These are phyloP conservation scores for Coprinopsis cinerea DNA, from an alignment of 768 basidiomycete genomes.

Conservation along the genomic window DNA sequence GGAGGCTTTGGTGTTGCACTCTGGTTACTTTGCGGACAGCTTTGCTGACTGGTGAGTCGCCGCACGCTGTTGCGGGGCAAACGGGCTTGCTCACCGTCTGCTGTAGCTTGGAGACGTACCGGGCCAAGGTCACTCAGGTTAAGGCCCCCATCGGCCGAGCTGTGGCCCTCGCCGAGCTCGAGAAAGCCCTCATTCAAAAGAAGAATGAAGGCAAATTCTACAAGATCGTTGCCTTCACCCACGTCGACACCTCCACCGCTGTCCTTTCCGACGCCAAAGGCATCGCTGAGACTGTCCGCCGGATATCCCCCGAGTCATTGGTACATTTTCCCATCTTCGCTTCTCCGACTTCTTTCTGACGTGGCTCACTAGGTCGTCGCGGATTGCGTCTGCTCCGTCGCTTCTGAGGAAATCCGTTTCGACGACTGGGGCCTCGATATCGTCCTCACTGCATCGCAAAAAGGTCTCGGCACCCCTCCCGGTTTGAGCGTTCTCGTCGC, in stretches of 20 bases:
- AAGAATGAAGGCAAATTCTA: slow-evolving; percentile 59
- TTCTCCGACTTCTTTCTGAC: not conserved
- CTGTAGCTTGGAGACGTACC: slow-evolving; percentile 75
- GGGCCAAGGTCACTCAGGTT: slow-evolving; percentile 80
- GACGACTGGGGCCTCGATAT: slow-evolving; percentile 93
- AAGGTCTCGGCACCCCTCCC: slow-evolving; percentile 90
- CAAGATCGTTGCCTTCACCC: slow-evolving; percentile 89
- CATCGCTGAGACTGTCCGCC: slow-evolving; percentile 65
- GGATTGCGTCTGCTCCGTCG: slow-evolving; percentile 96
- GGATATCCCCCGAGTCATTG: slow-evolving; percentile 80
- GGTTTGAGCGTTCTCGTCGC: slow-evolving; percentile 85
- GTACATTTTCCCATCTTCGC: slow-evolving; percentile 34
- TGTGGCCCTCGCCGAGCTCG: slow-evolving; percentile 54
- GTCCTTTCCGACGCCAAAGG: slow-evolving; percentile 82
- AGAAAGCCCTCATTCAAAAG: slow-evolving; percentile 45
- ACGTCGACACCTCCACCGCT: slow-evolving; percentile 89
- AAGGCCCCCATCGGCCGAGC: slow-evolving; percentile 79
- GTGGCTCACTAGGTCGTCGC: slow-evolving; percentile 52
- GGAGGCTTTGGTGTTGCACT: slow-evolving; percentile 75
- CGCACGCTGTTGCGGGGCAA: not conserved
- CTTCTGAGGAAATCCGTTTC: slow-evolving; percentile 90
- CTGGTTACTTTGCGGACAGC: slow-evolving; percentile 92
- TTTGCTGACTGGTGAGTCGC: slow-evolving; percentile 75
- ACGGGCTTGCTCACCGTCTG: not conserved
- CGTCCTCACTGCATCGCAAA: slow-evolving; percentile 81